Evolutionary conservation across 345 rosid genomes (phyloP), one percentile per base, ranked within the genome.

Genomic region (Mercurialis annua): DNA sequence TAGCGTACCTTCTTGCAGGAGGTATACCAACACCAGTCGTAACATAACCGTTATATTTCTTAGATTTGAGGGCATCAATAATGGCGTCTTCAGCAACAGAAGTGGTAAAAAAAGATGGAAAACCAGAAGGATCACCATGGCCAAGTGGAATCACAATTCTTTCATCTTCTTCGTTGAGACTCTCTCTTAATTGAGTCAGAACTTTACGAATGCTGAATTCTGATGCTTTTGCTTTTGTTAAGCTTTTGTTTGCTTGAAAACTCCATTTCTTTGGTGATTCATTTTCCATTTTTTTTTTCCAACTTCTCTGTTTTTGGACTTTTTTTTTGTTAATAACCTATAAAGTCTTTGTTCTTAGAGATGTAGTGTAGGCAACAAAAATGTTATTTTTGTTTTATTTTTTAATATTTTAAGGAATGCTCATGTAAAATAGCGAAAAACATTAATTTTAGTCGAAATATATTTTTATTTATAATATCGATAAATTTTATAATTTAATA

Each of bases 1-100:
- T n/a, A n/a, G n/a, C n/a, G n/a, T 64, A 86, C 95, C 82, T 79
- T 42, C 88, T 79, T 16, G 92, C 84, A 21, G 83, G 73, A 67
- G 69, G 83, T 55, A 82, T 29, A 34, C 87, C 89, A 20, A 43
- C 48, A 29, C 71, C 20, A 10, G 83, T n/a, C n/a, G n/a, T 66
- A 60, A 83, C 42, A 62, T 84, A 86, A 18, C 65, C 67, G 60
- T 85, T 86, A 64, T 64, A 78, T 17, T 84, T 58, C 31, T 72
- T 80, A 0, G 91, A 86, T 9, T 64, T 64, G 4, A 86, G 18
- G 59, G 87, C 67, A 3, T 81, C 77, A 2, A 76, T 72, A 31
- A 86, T 47, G 52, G 94, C 89, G 15, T 82, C 86, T 50, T 76
- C 87, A 0, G 89, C 81, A 0, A 33, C 56, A 4, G 71, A 68